Evolutionary conservation across 345 rosid genomes (phyloP).

Genomic region (Mercurialis annua): DNA sequence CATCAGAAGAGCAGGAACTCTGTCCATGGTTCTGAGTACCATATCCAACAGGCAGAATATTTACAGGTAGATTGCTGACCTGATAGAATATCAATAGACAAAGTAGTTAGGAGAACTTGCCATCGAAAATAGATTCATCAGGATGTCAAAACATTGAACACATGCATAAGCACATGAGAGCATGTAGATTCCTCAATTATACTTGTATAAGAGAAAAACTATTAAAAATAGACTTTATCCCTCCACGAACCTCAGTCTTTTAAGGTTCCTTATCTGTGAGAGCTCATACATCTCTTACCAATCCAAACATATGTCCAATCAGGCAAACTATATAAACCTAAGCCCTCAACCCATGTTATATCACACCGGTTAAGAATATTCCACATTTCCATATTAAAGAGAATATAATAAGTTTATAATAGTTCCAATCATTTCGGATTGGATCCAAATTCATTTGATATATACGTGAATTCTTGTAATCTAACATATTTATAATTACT

Average conservation of each 20-base stretch:
- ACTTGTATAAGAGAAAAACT: neutral
- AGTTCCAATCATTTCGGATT: no score
- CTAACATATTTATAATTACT: no score
- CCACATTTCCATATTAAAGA: no score
- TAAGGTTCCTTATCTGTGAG: neutral
- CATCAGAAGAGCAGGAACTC: slow-evolving; percentile 66
- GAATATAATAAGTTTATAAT: no score
- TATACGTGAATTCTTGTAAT: no score
- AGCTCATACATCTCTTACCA: neutral
- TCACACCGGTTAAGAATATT: no score
- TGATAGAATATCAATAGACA: slow-evolving; percentile 25
- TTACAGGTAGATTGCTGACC: slow-evolving; percentile 69
- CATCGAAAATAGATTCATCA: neutral
- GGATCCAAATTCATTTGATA: no score
- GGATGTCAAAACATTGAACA: neutral
- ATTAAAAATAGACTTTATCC: neutral
- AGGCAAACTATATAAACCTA: neutral
- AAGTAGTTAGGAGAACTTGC: slow-evolving; percentile 8
- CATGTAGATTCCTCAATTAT: neutral
- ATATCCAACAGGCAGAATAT: slow-evolving; percentile 62
- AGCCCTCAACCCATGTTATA: neutral
- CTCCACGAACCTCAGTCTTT: neutral
- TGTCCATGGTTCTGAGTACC: slow-evolving; percentile 66
- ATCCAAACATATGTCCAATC: neutral
- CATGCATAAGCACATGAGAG: no score